Conservation (phyloP, 768 basidiomycete genomes). For the Bullera alba region DNA sequence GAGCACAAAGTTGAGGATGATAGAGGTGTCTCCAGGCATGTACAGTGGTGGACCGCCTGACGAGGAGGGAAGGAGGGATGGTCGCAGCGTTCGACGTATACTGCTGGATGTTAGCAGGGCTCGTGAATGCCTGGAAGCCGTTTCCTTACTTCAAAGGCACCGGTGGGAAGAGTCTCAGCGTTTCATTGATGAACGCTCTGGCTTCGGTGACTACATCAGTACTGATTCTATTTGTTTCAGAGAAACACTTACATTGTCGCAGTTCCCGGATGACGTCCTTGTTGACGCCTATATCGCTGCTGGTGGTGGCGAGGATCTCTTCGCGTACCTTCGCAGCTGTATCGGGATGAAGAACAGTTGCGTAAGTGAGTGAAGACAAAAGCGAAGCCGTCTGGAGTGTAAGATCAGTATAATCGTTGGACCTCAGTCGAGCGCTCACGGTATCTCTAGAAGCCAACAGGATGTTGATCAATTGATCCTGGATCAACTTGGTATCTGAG, state of each 20-base stretch:
- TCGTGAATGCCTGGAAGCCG: background rate
- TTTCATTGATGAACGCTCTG: slow-evolving; percentile 64
- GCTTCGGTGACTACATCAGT: background rate
- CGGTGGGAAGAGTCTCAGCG: slow-evolving; percentile 68
- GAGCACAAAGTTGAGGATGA: slow-evolving; percentile 59
- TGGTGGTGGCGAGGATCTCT: slow-evolving; percentile 25
- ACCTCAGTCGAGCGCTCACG: slow-evolving; percentile 46
- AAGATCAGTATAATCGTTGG: background rate
- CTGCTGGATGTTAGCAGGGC: slow-evolving; percentile 5
- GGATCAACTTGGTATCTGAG: slow-evolving; percentile 59
- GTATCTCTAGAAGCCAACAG: slow-evolving; percentile 73
- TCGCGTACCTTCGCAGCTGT: slow-evolving; percentile 53
- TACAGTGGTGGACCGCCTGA: slow-evolving; percentile 22
- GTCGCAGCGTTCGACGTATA: slow-evolving; percentile 31
- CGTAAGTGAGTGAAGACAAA: slow-evolving; percentile 64
- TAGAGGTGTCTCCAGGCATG: slow-evolving; percentile 42
- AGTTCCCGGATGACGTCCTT: background rate
- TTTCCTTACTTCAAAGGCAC: slow-evolving; percentile 58
- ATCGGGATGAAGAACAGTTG: slow-evolving; percentile 61
- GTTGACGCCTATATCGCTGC: background rate
- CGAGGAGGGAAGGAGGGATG: slow-evolving; percentile 29
- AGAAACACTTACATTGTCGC: background rate
- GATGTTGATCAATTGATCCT: slow-evolving; percentile 71
- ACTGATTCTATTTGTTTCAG: background rate
- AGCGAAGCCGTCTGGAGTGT: slow-evolving; percentile 58